Base-by-base conservation (phyloP, 257 asterid species). In the Voacanga thouarsii region DNA sequence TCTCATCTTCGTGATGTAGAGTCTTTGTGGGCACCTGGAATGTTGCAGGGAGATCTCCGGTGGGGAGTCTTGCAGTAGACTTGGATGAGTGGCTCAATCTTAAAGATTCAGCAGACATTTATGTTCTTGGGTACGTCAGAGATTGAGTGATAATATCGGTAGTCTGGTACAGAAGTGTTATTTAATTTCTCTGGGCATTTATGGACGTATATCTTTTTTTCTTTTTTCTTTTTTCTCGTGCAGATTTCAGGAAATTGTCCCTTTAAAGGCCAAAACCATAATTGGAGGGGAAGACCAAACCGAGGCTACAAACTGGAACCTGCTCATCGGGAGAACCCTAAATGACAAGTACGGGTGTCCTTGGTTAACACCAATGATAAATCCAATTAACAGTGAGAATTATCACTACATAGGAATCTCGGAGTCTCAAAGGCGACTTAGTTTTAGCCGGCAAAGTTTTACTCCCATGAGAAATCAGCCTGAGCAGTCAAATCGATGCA, bases 211-310 rank as follows among this genome's bases (percentile, higher is more conserved):
- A 23, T n/a, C n/a, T n/a, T n/a, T n/a, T n/a, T n/a, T n/a, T n/a
- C n/a, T n/a, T n/a, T n/a, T n/a, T n/a, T n/a, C n/a, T n/a, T n/a
- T 5, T 77, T 66, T 66, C 74, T 50, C 49, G 71, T 75, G 81
- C 93, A 94, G 98, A 81, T 92, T 94, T 78, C 98, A 94, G 85
- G 98, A 94, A 87, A 86, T 94, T 24, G 98, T 94, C 39, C 98
- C 98, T 5, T 82, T 94, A 59, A 94, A 86, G 85, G 87, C 97
- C 5, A 61, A 85, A 64, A 86, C 90, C 9, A 93, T 94, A 72
- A 94, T 94, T 23, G 96, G 97, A 74, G 93, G 86, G 61, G 97
- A 94, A 85, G 91, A 92, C 68, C 87, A 87, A 80, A 92, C 93
- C n/a, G 97, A 90, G 81, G 98, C 96, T 16, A 87, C 90, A 19